These are phyloP conservation scores for Sistotremastrum suecicum DNA, from an alignment of 768 basidiomycete genomes.

Conservation along the genomic window DNA sequence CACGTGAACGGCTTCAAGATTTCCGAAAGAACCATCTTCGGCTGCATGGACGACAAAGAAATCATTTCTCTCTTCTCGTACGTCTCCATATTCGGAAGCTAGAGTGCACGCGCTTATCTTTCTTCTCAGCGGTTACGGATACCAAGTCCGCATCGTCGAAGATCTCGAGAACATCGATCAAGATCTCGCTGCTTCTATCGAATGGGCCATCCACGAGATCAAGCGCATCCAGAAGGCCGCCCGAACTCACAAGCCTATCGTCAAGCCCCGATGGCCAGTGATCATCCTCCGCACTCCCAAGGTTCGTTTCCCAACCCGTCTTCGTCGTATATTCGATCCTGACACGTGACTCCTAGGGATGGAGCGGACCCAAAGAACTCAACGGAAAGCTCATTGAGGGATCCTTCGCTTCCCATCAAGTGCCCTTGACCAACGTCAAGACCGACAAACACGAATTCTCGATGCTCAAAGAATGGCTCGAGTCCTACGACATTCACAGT, in stretches of 20 bases:
- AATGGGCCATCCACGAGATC: constrained; percentile 68
- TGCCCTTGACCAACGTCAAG: constrained; percentile 66
- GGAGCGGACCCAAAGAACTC: constrained; percentile 50
- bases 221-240: constrained; percentile 69
- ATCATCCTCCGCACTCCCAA: constrained; percentile 80
- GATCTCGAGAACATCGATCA: constrained; percentile 52
- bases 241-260: constrained; percentile 56
- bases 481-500: constrained; percentile 52
- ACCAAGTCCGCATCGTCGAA: constrained; percentile 74
- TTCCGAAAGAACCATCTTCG: constrained; percentile 78
- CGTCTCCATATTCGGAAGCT: constrained; percentile 5
- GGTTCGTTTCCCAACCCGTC: constrained; percentile 15
- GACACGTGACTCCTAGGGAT: too few relatives aligned
- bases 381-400: constrained; percentile 67
- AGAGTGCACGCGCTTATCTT: neutral
- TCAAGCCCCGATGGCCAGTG: constrained; percentile 88
- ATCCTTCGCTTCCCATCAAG: constrained; percentile 79
- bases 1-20: constrained; percentile 88
- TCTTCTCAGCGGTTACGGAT: constrained; percentile 60
- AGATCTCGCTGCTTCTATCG: constrained; percentile 68
- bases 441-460: constrained; percentile 47
- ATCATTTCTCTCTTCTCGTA: constrained; percentile 61
- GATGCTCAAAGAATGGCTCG: constrained; percentile 57
- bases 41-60: constrained; percentile 85
- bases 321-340: too few relatives aligned